Evolutionary conservation across 768 basidiomycete species (phyloP).

Genomic region (Calocybe gangraenosa): DNA sequence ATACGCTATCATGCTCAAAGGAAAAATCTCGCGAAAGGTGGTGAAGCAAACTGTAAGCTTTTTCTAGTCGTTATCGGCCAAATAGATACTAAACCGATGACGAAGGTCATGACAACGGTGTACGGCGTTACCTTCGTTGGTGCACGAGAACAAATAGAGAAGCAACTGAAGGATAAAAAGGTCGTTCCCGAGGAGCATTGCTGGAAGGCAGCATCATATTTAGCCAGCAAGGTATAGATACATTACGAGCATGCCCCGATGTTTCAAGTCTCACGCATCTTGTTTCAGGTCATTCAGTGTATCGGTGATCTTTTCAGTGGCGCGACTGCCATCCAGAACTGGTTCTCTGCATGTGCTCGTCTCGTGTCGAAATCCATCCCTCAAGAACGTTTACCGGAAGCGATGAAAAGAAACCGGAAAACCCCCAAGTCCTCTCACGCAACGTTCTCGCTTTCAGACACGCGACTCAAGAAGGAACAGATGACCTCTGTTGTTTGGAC

Average conservation of each 20-base stretch:
- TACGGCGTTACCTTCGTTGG: constrained; percentile 97
- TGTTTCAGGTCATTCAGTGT: constrained; percentile 56
- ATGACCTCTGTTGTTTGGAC: constrained; percentile 98
- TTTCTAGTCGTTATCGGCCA: not conserved
- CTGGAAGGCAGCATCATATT: constrained; percentile 72
- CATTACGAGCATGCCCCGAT: not conserved
- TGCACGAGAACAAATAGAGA: constrained; percentile 92
- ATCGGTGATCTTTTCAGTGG: constrained; percentile 95
- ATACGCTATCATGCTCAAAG: constrained; percentile 58
- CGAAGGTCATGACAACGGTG: constrained; percentile 95
- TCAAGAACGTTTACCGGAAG: constrained; percentile 53
- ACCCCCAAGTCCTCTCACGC: constrained; percentile 9
- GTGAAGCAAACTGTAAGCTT: constrained; percentile 92
- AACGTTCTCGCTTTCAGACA: constrained; percentile 21
- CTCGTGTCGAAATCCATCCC: constrained; percentile 88
- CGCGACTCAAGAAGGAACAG: constrained; percentile 71
- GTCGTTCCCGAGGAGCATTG: constrained; percentile 70
- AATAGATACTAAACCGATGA: not conserved
- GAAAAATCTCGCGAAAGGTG: constrained; percentile 86
- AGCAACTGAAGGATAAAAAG: constrained; percentile 72
- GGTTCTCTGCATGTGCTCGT: constrained; percentile 81
- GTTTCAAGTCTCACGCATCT: not conserved
- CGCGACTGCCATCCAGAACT: constrained; percentile 86
- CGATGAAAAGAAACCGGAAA: constrained; percentile 21
- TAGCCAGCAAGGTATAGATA: constrained; percentile 64